Base-by-base conservation (phyloP, 371 early-diverging fungal species). In the Funneliformis caledonium region DNA sequence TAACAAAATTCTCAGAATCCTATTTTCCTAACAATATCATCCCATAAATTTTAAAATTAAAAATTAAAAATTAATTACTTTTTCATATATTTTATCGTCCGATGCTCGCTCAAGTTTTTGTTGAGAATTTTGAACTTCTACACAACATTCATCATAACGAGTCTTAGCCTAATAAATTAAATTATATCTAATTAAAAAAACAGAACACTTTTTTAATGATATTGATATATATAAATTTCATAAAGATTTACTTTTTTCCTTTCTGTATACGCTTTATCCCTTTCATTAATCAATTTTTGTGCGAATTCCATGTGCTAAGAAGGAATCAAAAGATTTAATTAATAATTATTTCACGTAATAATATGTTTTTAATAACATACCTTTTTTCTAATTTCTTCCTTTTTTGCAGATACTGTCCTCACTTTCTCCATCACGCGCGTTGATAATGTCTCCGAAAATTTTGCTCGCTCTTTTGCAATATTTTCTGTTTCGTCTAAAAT, bases 331-430 rank as follows among this genome's bases (percentile, higher is more conserved):
- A 43, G 14, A 50, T 72, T 14, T 16, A n/a, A 33, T 45, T 19
- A 22, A 83, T 42, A 59, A 77, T 70, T 52, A 43, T 22, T 64
- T 42, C 14, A 48, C 61, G 43, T n/a, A 43, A 10, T 26, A 22
- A 47, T n/a, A 7, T 9, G 2, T 43, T 50, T 52, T 59, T 72
- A 76, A 37, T 52, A 62, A 19, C 42, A 10, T 84, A 93, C 95
- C 90, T 93, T 94, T 82, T 93, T 95, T 47, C 92, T 83, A 4
- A 92, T 84, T 42, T 95, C 94, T 60, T 96, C 95, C 75, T 93
- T 91, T 83, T 91, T 87, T 7, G 80, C 56, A 14, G 86, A 84
- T 1, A 91, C 76, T 3, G 82, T 76, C 82, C 93, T 94, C 16
- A 94, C 81, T 11, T 86, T 83, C 22, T 95, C 94, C 4, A 88